phyloP scores from a whole-genome alignment of 768 basidiomycete genomes.

The Pleurotus citrinopileatus region DNA sequence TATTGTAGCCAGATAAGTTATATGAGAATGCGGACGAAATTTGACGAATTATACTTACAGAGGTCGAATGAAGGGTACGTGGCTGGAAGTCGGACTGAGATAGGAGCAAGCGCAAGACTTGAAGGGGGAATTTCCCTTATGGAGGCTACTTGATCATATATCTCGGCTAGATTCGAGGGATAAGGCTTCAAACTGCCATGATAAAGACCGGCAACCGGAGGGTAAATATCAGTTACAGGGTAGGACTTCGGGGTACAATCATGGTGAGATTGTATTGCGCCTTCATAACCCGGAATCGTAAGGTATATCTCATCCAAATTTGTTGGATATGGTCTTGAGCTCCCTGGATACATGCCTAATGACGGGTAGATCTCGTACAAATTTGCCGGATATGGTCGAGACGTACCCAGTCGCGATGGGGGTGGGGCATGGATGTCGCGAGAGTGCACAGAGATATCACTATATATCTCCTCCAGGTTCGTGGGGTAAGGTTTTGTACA shows the following conservation, averaged over 20 bases:
- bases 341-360: not conserved
- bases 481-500: not conserved
- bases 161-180: not conserved
- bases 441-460: not conserved
- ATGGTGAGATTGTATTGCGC: not conserved
- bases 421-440: not conserved
- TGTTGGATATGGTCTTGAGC: not conserved
- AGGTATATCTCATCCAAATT: not conserved
- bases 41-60: slow-evolving; percentile 35
- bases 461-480: slow-evolving; percentile 2
- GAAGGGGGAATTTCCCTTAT: not conserved
- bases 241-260: not conserved
- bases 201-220: not conserved
- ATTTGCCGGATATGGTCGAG: not conserved
- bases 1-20: no score
- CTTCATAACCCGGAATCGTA: not conserved
- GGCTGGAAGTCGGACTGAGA: slow-evolving; percentile 8
- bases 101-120: not conserved
- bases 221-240: not conserved
- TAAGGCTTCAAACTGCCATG: not conserved
- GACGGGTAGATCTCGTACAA: slow-evolving; percentile 6
- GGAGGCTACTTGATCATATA: not conserved
- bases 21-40: no score
- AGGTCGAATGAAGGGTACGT: slow-evolving; percentile 24
- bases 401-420: not conserved